Evolutionary conservation across 176 grass and related monocot genomes (phyloP).

Genomic region (Pontederia paniculata): DNA sequence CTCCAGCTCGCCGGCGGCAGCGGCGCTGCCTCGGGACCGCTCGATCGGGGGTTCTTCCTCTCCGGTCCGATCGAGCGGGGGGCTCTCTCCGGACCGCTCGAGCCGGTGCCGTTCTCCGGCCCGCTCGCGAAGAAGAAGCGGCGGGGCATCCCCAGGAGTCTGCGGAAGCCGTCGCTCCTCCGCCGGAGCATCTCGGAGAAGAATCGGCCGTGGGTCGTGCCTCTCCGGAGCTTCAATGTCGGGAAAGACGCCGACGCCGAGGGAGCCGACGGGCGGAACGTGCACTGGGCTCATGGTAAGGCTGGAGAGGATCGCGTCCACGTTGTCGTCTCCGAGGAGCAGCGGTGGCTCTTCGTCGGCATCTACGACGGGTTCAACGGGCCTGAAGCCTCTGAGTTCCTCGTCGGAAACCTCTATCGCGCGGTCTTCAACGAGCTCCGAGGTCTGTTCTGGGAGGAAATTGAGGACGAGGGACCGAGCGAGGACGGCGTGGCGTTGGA

Average conservation of each 20-base stretch:
- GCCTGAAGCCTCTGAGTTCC: slow-evolving; percentile 83
- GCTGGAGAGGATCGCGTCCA: slow-evolving; percentile 85
- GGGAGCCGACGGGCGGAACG: slow-evolving; percentile 23
- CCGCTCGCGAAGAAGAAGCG: slow-evolving; percentile 47
- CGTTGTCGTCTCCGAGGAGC: slow-evolving; percentile 83
- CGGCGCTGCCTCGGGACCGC: slow-evolving; percentile 13
- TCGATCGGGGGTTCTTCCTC: slow-evolving; percentile 40
- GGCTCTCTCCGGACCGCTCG: slow-evolving; percentile 65
- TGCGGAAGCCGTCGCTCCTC: slow-evolving; percentile 39
- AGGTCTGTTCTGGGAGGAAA: slow-evolving; percentile 59
- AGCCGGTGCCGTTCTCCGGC: slow-evolving; percentile 68
- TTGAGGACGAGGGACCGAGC: neutral
- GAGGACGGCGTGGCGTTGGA: slow-evolving; percentile 17
- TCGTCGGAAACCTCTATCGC: slow-evolving; percentile 79
- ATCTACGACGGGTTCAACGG: slow-evolving; percentile 98
- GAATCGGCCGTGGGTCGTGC: slow-evolving; percentile 33
- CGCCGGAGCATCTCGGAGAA: slow-evolving; percentile 13
- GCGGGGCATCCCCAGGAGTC: slow-evolving; percentile 31
- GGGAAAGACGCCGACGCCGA: neutral
- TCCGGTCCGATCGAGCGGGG: slow-evolving; percentile 79
- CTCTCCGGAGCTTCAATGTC: slow-evolving; percentile 32
- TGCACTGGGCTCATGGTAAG: slow-evolving; percentile 86
- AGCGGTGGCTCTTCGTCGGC: slow-evolving; percentile 84
- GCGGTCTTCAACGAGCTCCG: slow-evolving; percentile 53
- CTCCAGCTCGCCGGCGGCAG: slow-evolving; percentile 44